These are phyloP conservation scores for Nitzschia sp. DNA, from an alignment of 108 stramenopile genomes.

Conservation along the genomic window DNA sequence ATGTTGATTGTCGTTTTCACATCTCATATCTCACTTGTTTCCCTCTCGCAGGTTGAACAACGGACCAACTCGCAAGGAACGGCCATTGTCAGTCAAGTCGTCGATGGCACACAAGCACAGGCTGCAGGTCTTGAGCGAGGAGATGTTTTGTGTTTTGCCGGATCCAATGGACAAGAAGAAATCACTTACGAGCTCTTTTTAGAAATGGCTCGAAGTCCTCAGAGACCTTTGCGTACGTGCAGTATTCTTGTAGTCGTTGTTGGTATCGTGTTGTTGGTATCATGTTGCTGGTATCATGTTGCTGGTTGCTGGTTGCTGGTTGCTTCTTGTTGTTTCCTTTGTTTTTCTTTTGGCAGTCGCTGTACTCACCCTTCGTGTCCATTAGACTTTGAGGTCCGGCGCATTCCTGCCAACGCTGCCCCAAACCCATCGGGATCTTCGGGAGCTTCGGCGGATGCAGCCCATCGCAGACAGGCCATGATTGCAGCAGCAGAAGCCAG, in stretches of 20 bases:
- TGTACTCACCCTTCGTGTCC: neutral
- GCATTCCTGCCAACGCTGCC: slow-evolving; percentile 9
- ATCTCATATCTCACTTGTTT: neutral
- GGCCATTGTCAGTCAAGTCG: slow-evolving; percentile 60
- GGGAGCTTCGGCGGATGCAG: slow-evolving; percentile 51
- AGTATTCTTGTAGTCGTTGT: neutral
- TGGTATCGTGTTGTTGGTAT: neutral
- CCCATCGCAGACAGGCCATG: slow-evolving; percentile 66
- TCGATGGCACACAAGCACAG: slow-evolving; percentile 55
- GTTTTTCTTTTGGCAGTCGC: too few relatives aligned
- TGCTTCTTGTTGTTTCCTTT: too few relatives aligned
- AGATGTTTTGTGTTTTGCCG: slow-evolving; percentile 73
- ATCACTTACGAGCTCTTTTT: slow-evolving; percentile 72
- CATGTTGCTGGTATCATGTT: too few relatives aligned
- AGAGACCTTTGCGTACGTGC: slow-evolving; percentile 54
- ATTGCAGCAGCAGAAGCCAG: slow-evolving; percentile 84
- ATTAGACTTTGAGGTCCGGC: slow-evolving; percentile 32
- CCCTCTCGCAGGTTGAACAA: slow-evolving; percentile 43
- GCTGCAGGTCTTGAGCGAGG: slow-evolving; percentile 64
- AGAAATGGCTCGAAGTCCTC: slow-evolving; percentile 40
- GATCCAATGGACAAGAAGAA: slow-evolving; percentile 65
- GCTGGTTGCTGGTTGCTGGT: too few relatives aligned
- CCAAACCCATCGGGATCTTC: neutral
- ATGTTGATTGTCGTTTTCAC: neutral
- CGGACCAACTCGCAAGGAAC: slow-evolving; percentile 43